A percentile compares a stretch with the other conserved stretches of the same genome.
Evolutionary conservation across 805 yeast genomes (phyloP).

Genomic region (Ogataea zsoltii): DNA sequence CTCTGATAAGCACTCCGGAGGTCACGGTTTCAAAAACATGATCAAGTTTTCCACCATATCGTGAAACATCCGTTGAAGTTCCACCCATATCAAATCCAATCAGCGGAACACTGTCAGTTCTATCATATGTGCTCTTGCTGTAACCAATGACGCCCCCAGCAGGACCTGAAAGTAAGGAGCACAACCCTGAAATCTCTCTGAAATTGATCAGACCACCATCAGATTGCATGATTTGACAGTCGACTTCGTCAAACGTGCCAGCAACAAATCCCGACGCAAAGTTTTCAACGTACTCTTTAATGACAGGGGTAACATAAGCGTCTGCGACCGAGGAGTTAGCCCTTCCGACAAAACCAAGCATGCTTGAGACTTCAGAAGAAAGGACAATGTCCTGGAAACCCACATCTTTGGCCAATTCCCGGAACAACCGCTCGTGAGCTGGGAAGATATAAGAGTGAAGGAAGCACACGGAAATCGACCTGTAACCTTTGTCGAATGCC

Average conservation of each 20-base stretch:
- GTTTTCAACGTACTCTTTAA: slow-evolving; percentile 58
- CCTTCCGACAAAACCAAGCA: slow-evolving; percentile 71
- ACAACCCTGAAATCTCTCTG: slow-evolving; percentile 75
- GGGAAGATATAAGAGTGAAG: slow-evolving; percentile 72
- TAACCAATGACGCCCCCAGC: slow-evolving; percentile 98
- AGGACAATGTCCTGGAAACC: slow-evolving; percentile 70
- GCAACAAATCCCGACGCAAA: slow-evolving; percentile 61
- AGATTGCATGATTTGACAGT: slow-evolving; percentile 86
- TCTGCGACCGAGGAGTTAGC: slow-evolving; percentile 78
- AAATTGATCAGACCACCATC: slow-evolving; percentile 93
- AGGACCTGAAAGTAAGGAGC: slow-evolving; percentile 90
- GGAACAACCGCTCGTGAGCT: slow-evolving; percentile 61
- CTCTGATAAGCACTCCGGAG: slow-evolving; percentile 77
- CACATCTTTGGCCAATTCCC: slow-evolving; percentile 54
- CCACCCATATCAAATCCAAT: slow-evolving; percentile 92
- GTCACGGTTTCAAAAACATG: slow-evolving; percentile 81
- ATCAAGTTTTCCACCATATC: slow-evolving; percentile 68
- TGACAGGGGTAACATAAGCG: slow-evolving; percentile 79
- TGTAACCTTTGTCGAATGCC: slow-evolving; percentile 55
- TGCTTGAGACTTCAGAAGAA: slow-evolving; percentile 68
- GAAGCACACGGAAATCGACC: slow-evolving; percentile 69
- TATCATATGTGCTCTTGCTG: slow-evolving; percentile 71
- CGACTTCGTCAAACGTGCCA: slow-evolving; percentile 47
- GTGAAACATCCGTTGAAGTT: slow-evolving; percentile 80
- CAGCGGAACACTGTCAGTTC: slow-evolving; percentile 54